Conservation (phyloP, 805 yeast genomes). For the Yamadazyma insecticola region DNA sequence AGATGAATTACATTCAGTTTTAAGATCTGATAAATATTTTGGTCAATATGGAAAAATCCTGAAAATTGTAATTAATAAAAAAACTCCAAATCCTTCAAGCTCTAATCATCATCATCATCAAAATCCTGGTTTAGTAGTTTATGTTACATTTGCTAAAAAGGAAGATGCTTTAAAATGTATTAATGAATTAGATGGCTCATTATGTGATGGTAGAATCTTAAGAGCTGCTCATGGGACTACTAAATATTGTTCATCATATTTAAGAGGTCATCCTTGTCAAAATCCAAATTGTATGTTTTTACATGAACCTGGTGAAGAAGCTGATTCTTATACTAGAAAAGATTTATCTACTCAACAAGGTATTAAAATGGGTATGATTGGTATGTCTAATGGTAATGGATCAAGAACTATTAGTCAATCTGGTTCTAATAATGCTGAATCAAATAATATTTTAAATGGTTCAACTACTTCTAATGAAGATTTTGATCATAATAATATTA, state of each 20-base stretch:
- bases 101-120: conserved; percentile 39
- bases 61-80: conserved; percentile 88
- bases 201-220: conserved; percentile 84
- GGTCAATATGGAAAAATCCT: conserved; percentile 98
- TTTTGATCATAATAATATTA: conserved; percentile 13
- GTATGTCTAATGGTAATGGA: no score
- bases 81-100: conserved; percentile 43
- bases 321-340: conserved; percentile 91
- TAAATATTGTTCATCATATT: conserved; percentile 93
- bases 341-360: conserved; percentile 76
- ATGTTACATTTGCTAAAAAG: conserved; percentile 86
- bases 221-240: conserved; percentile 99
- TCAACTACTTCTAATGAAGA: conserved; percentile 11
- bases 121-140: conserved; percentile 85
- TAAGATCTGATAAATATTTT: conserved; percentile 88
- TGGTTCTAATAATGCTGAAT: conserved; percentile 15
- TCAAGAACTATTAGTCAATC: conserved; percentile 13
- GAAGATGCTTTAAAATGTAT: conserved; percentile 96
- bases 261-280: conserved; percentile 94
- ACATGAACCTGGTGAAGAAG: conserved; percentile 99
- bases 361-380: conserved; percentile 52
- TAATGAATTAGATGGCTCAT: conserved; percentile 85
- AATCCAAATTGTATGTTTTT: conserved; percentile 98
- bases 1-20: conserved; percentile 75
- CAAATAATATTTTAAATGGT: conserved; percentile 15